Percentiles rank a stretch among this genome's conserved stretches.
Evolutionary conservation across 805 yeast genomes (phyloP).

Genomic region (Lipomyces spencermartinsiae): DNA sequence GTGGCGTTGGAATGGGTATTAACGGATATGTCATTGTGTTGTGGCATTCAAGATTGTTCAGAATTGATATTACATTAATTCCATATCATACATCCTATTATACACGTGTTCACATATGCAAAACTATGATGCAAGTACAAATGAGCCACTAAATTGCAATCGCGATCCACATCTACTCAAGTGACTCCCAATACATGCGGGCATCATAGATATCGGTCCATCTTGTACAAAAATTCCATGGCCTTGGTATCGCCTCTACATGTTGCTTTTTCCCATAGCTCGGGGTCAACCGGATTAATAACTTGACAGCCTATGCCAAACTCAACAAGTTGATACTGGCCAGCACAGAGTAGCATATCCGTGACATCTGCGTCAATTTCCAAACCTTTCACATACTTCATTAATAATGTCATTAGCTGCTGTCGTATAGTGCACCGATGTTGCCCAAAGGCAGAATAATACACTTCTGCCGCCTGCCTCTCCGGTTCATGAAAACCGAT

Average conservation of each 20-base stretch:
- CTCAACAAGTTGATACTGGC: constrained; percentile 20
- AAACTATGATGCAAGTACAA: neutral
- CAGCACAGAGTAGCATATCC: constrained; percentile 23
- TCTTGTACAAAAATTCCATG: constrained; percentile 23
- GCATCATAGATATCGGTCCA: neutral
- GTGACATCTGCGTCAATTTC: constrained; percentile 24
- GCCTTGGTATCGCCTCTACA: constrained; percentile 30
- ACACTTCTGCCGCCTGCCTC: neutral
- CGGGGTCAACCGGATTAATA: constrained; percentile 22
- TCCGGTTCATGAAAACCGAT: neutral
- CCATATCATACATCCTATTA: neutral
- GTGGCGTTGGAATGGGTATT: constrained; percentile 13
- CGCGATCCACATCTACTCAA: neutral
- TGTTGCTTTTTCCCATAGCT: constrained; percentile 21
- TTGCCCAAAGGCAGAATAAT: neutral
- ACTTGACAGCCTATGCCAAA: constrained; percentile 13
- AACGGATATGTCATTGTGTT: neutral
- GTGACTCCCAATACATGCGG: neutral
- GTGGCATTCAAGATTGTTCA: neutral
- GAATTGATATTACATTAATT: neutral
- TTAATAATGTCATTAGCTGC: constrained; percentile 8
- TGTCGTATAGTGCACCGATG: constrained; percentile 3
- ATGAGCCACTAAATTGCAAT: neutral
- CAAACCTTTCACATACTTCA: constrained; percentile 6
- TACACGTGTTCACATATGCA: neutral